A percentile compares a stretch with the other conserved stretches of the same genome.
These are phyloP conservation scores for Triticum turgidum DNA, from an alignment of 176 grass and related monocot genomes.

Conservation along the genomic window DNA sequence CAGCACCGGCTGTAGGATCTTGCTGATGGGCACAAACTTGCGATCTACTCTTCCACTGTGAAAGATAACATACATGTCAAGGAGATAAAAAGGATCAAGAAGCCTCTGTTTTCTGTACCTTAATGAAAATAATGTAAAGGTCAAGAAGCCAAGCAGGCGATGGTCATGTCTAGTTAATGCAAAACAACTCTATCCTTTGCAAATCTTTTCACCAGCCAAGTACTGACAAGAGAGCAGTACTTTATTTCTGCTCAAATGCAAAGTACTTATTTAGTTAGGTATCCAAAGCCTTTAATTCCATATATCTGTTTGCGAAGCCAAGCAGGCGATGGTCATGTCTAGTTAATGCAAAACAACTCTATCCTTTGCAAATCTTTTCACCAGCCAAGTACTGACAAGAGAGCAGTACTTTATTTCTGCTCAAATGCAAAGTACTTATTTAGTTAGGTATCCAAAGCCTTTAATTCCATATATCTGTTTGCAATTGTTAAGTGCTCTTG, in stretches of 20 bases:
- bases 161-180: background rate
- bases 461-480: conserved; percentile 14
- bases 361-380: background rate
- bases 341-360: background rate
- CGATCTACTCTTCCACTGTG: conserved; percentile 46
- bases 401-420: background rate
- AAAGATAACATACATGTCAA: background rate
- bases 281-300: background rate
- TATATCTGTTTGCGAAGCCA: no score
- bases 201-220: background rate
- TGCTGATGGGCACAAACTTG: conserved; percentile 61
- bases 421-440: background rate
- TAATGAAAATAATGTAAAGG: background rate
- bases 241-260: background rate
- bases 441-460: background rate
- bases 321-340: background rate
- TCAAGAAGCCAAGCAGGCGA: background rate
- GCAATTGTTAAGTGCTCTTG: background rate
- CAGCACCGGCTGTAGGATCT: conserved; percentile 59
- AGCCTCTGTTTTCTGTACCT: no score
- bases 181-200: background rate
- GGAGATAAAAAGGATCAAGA: background rate
- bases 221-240: background rate
- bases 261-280: background rate
- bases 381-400: background rate